phyloP scores from a whole-genome alignment of 805 yeast genomes.

The Candida taoyuanica region DNA sequence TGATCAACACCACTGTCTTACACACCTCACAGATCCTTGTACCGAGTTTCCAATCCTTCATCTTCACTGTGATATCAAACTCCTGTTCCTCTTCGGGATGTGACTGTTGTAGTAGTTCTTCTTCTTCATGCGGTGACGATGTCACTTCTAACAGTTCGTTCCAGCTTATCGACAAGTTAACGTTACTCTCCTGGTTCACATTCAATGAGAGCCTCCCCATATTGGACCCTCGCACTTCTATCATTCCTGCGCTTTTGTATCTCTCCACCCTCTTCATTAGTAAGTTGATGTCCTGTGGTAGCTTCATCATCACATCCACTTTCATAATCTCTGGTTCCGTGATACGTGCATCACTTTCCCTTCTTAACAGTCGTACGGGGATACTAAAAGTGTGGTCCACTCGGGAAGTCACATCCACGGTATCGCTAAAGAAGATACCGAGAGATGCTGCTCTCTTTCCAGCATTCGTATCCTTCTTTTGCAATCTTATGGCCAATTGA shows the following conservation, averaged over 20 bases:
- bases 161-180: slow-evolving; percentile 53
- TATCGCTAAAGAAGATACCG: slow-evolving; percentile 50
- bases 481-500: slow-evolving; percentile 48
- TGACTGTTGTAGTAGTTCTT: slow-evolving; percentile 25
- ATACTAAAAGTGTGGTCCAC: slow-evolving; percentile 64
- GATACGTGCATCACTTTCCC: slow-evolving; percentile 46
- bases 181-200: slow-evolving; percentile 49
- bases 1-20: slow-evolving; percentile 53
- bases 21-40: slow-evolving; percentile 56
- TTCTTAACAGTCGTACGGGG: slow-evolving; percentile 61
- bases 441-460: slow-evolving; percentile 45
- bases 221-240: slow-evolving; percentile 47
- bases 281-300: slow-evolving; percentile 43
- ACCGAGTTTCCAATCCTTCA: slow-evolving; percentile 67
- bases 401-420: slow-evolving; percentile 35
- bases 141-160: slow-evolving; percentile 45
- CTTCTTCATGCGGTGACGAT: slow-evolving; percentile 21
- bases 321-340: slow-evolving; percentile 59
- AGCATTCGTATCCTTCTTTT: slow-evolving; percentile 26
- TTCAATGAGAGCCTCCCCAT: slow-evolving; percentile 48
- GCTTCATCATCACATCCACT: slow-evolving; percentile 50
- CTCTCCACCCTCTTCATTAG: slow-evolving; percentile 63
- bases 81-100: slow-evolving; percentile 26
- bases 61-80: slow-evolving; percentile 45
- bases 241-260: slow-evolving; percentile 47